Base-by-base conservation (phyloP, 2,329 filamentous ascomycete genomes). In the Parascedosporium putredinis region DNA sequence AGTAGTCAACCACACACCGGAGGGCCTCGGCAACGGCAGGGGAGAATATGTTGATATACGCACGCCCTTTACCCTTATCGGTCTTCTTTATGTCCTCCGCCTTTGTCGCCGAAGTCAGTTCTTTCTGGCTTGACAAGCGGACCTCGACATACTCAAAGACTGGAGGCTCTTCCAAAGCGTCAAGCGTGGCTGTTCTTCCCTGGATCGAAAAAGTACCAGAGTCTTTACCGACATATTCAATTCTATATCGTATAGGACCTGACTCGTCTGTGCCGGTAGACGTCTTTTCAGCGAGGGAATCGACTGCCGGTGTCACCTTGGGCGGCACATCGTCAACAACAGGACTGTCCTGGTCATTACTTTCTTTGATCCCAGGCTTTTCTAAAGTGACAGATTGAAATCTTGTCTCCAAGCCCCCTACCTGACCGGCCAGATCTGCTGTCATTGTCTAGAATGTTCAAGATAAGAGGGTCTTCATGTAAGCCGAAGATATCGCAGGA, bases 1-100 rank as follows among this genome's bases (percentile, higher is more conserved):
- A 57, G 12, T 56, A 57, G 8, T 55, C 45, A 3, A 57, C 56
- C 2, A 56, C 55, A 9, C 50, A 54, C 9, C 51, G 51, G 1
- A 57, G 27, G 3, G 55, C 55, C 16, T 57, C 51, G 16, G 45
- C 52, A n/a, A 56, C 46, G 4, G 49, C 52, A 1, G 53, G 44
- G 0, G 55, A 56, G 3, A 54, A 12, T 5, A 56, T 53, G 0
- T 50, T 50, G 8, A 55, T 49, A 23, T 51, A 42, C 22, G 25
- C 23, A 25, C 46, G 45, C 22, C 52, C 49, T n/a, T 51, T 52
- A 20, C 47, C 27, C 31, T 51, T 52, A 9, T 52, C 50, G 2
- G 33, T 49, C 16, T 46, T 47, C 3, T n/a, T 31, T 10, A 47
- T 45, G 40, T 51, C 29, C 7, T 51, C 27, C 12, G 24, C 12